phyloP scores from a whole-genome alignment of 1,284 basidiomycete genomes.

The Tylopilus orsonianus region DNA sequence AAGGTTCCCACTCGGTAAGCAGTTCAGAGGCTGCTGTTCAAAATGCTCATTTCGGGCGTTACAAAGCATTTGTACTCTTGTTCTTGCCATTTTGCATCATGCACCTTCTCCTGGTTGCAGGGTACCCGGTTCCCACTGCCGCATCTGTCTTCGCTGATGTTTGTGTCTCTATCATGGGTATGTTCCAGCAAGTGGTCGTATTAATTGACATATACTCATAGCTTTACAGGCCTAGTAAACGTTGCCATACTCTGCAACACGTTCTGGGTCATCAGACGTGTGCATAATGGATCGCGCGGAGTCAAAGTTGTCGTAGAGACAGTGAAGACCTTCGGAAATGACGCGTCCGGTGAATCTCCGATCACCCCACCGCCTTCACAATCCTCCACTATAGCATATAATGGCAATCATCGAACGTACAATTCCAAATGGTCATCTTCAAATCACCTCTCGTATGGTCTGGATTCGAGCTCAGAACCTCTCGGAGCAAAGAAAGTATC shows the following conservation, averaged over 20 bases:
- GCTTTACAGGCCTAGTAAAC: conserved; percentile 55
- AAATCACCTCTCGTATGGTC: conserved; percentile 15
- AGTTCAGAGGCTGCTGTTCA: background rate
- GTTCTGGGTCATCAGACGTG: conserved; percentile 60
- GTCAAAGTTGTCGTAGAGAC: conserved; percentile 16
- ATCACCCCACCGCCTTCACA: conserved; percentile 6
- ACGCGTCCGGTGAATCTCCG: conserved; percentile 22
- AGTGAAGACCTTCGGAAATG: conserved; percentile 27
- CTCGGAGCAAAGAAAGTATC: conserved; percentile 7
- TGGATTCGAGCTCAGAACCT: conserved; percentile 19
- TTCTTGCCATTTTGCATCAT: conserved; percentile 59
- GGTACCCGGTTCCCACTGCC: conserved; percentile 44
- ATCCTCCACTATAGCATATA: background rate
- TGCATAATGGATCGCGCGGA: conserved; percentile 37
- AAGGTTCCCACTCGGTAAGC: conserved; percentile 64
- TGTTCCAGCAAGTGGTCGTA: conserved; percentile 20
- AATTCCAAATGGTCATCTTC: background rate
- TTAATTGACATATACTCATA: conserved; percentile 6
- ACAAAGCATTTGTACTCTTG: conserved; percentile 56
- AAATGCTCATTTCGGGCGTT: conserved; percentile 3
- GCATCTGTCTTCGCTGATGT: conserved; percentile 49
- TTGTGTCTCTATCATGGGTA: conserved; percentile 59
- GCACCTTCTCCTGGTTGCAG: conserved; percentile 49
- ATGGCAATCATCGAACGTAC: background rate
- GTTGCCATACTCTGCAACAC: conserved; percentile 67